Base-by-base conservation (phyloP, 1,284 basidiomycete genomes). In the Volvariella volvacea region DNA sequence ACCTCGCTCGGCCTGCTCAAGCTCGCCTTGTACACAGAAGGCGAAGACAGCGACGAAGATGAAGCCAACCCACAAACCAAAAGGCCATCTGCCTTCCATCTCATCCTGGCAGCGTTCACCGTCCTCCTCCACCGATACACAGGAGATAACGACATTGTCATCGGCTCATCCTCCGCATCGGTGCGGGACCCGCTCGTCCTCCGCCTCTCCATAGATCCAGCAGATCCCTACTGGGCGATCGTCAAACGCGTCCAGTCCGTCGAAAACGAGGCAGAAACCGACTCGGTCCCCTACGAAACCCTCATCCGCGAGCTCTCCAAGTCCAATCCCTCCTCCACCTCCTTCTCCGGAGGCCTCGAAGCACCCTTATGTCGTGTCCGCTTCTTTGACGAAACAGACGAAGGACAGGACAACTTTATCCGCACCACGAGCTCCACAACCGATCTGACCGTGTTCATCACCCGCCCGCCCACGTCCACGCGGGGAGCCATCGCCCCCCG, bases 51-150 rank as follows among this genome's bases (percentile, higher is more conserved):
- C 31, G 79, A 78, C 16, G 78, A 78, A 2, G 76, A 79, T 8
- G 76, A 80, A 3, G 64, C 61, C 0, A 67, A 70, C 10, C 36
- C 53, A 2, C 53, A 62, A 8, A 58, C 60, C 31, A 70, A 64
- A 48, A 28, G 12, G 4, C 89, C 92, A 3, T 91, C 92, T 2
- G 85, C 89, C 1, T 96, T 93, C 63, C 92, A 97, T 60, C 74
- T 99, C 12, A 78, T 99, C 38, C 76, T 99, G 38, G 82, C 95
- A 15, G 87, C 94, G 0, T 97, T 99, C 64, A 78, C 83, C 17
- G 87, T 96, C 30, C 73, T 99, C 28, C 71, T 99, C 10, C 92
- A 98, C 70, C 78, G 96, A 34, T 97, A 94, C 68, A 98, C 96
- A 0, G 93, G 90, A 42, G 96, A 99, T 64, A 94, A 86, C 10